Percentiles rank a stretch among this genome's conserved stretches.
phyloP scores from a whole-genome alignment of 306 rosid genomes.

The Aeschynomene evenia region DNA sequence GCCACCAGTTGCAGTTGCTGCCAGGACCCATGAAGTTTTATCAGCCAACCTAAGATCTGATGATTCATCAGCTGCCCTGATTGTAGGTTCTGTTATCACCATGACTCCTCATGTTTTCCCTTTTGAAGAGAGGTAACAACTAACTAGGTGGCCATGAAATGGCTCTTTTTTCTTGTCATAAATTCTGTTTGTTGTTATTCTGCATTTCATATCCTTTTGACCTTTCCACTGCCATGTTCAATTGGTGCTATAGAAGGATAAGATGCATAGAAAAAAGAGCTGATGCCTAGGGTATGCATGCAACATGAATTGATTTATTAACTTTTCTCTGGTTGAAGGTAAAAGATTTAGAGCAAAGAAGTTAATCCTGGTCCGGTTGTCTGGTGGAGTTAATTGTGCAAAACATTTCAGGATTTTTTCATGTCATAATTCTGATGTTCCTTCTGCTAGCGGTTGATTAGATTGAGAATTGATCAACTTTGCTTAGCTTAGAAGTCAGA shows the following conservation, averaged over 20 bases:
- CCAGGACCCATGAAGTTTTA: slow-evolving; percentile 84
- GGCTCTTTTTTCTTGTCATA: slow-evolving; percentile 22
- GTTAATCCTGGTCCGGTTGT: slow-evolving; percentile 13
- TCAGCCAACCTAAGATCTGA: slow-evolving; percentile 60
- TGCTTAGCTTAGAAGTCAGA: neutral
- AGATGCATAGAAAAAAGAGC: slow-evolving; percentile 4
- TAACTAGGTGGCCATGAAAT: slow-evolving; percentile 28
- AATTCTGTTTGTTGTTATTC: slow-evolving; percentile 11
- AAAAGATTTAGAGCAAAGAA: slow-evolving; percentile 3
- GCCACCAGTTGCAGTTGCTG: slow-evolving; percentile 84
- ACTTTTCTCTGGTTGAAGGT: slow-evolving; percentile 1
- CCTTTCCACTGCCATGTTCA: slow-evolving; percentile 11
- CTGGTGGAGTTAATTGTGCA: neutral
- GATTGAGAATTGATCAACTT: slow-evolving; percentile 3
- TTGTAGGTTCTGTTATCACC: slow-evolving; percentile 70
- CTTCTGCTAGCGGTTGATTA: neutral
- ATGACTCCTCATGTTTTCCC: slow-evolving; percentile 86
- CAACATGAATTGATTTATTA: slow-evolving; percentile 12
- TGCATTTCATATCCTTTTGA: slow-evolving; percentile 17
- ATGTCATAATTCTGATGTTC: slow-evolving; percentile 8
- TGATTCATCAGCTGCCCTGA: slow-evolving; percentile 50
- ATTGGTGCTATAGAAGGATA: slow-evolving; percentile 9
- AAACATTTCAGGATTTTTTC: neutral
- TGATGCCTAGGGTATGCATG: slow-evolving; percentile 15
- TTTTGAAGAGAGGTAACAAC: slow-evolving; percentile 82